Conservation (phyloP, 176 grass and related monocot genomes). For the Carex kokanica region DNA sequence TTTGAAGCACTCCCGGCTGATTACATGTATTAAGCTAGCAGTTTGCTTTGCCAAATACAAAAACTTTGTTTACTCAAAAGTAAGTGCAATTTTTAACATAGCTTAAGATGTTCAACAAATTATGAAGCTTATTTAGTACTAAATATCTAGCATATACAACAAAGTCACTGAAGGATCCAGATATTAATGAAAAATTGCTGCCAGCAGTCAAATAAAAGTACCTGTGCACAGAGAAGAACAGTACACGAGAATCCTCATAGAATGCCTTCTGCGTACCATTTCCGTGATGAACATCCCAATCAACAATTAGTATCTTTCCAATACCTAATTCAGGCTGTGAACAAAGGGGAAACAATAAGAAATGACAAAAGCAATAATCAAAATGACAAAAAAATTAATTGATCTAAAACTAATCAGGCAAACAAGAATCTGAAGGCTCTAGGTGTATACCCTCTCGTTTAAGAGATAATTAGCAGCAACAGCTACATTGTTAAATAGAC, state of each 20-base stretch:
- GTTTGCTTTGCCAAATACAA: not conserved
- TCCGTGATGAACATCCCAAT: conserved; percentile 99
- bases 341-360: conserved; percentile 6
- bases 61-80: not conserved
- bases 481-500: conserved; percentile 96
- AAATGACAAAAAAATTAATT: not conserved
- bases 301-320: conserved; percentile 91
- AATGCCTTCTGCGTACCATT: conserved; percentile 95
- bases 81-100: not conserved
- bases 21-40: not conserved
- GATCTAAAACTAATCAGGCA: not conserved
- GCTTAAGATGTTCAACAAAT: not conserved
- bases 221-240: conserved; percentile 99
- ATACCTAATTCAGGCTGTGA: conserved; percentile 82
- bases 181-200: not conserved
- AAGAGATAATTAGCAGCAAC: conserved; percentile 81
- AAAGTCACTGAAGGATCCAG: not conserved
- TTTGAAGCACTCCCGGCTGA: not conserved
- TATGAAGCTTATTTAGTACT: not conserved
- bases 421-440: conserved; percentile 11
- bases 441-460: conserved; percentile 64
- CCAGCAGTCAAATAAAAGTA: conserved; percentile 23
- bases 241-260: conserved; percentile 73
- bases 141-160: not conserved
- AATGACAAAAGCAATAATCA: not conserved